phyloP scores from a whole-genome alignment of 2,329 filamentous ascomycete genomes.

The Sclerotinia subarctica region DNA sequence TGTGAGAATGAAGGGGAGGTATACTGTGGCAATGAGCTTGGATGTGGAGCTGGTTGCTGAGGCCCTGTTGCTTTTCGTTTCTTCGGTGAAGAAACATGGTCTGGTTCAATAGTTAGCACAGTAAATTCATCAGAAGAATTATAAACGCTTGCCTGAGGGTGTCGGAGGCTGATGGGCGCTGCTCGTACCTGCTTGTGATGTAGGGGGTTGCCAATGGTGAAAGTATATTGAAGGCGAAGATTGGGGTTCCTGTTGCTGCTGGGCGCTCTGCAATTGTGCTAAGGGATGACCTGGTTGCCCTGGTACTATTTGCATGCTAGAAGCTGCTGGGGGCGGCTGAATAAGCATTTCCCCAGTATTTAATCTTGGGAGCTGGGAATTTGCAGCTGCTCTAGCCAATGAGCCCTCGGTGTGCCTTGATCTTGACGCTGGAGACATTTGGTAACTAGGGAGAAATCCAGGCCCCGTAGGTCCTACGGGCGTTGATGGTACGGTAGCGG shows the following conservation, averaged over 20 bases:
- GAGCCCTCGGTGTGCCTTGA: slow-evolving; percentile 33
- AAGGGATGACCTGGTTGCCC: slow-evolving; percentile 46
- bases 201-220: slow-evolving; percentile 87
- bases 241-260: slow-evolving; percentile 53
- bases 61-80: slow-evolving; percentile 74
- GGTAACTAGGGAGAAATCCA: slow-evolving; percentile 36
- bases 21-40: slow-evolving; percentile 46
- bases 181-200: slow-evolving; percentile 54
- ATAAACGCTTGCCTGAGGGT: slow-evolving; percentile 64
- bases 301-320: slow-evolving; percentile 46
- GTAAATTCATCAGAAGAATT: slow-evolving; percentile 43
- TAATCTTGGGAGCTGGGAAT: slow-evolving; percentile 41
- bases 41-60: slow-evolving; percentile 48
- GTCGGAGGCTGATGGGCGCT: slow-evolving; percentile 65
- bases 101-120: slow-evolving; percentile 42
- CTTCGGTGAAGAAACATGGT: slow-evolving; percentile 72
- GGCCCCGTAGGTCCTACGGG: slow-evolving; percentile 31
- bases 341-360: slow-evolving; percentile 44
- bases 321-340: slow-evolving; percentile 39
- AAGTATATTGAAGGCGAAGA: slow-evolving; percentile 80
- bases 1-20: slow-evolving; percentile 56
- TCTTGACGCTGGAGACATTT: slow-evolving; percentile 38
- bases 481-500: slow-evolving; percentile 36
- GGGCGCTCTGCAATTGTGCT: slow-evolving; percentile 49
- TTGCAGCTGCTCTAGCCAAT: slow-evolving; percentile 34